Evolutionary conservation across 805 yeast genomes (phyloP).

Genomic region (Barnettozyma californica): DNA sequence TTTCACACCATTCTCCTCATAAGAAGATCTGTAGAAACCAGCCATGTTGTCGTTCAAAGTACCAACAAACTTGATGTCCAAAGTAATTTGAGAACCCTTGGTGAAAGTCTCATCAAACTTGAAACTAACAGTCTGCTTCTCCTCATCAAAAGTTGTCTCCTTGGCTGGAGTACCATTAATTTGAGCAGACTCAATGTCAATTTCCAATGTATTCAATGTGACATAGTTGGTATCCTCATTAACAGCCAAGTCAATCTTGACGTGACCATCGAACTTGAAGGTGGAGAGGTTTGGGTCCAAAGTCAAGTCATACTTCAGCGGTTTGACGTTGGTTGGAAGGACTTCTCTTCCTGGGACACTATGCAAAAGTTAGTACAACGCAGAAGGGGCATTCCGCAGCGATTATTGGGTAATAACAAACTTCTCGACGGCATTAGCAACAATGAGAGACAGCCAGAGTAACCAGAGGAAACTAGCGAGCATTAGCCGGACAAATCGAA

Average conservation of each 20-base stretch:
- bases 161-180: conserved; percentile 32
- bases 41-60: conserved; percentile 73
- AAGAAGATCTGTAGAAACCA: conserved; percentile 72
- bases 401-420: background rate
- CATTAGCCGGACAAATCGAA: background rate
- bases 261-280: conserved; percentile 55
- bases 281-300: conserved; percentile 56
- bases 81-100: conserved; percentile 35
- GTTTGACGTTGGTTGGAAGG: conserved; percentile 62
- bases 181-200: conserved; percentile 50
- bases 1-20: conserved; percentile 55
- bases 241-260: conserved; percentile 49
- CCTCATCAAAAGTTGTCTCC: conserved; percentile 38
- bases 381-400: background rate
- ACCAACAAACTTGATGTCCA: conserved; percentile 54
- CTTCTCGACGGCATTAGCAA: background rate
- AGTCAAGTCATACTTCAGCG: conserved; percentile 66
- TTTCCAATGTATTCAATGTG: conserved; percentile 58
- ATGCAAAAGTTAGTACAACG: conserved; percentile 5
- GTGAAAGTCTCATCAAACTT: conserved; percentile 42
- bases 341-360: conserved; percentile 34
- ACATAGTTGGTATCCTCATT: conserved; percentile 41
- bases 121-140: conserved; percentile 60
- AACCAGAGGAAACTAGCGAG: background rate
- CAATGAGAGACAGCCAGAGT: background rate